Evolutionary conservation across 345 rosid species (phyloP), one percentile per base, ranked within the genome.

Genomic region (Salix udensis): DNA sequence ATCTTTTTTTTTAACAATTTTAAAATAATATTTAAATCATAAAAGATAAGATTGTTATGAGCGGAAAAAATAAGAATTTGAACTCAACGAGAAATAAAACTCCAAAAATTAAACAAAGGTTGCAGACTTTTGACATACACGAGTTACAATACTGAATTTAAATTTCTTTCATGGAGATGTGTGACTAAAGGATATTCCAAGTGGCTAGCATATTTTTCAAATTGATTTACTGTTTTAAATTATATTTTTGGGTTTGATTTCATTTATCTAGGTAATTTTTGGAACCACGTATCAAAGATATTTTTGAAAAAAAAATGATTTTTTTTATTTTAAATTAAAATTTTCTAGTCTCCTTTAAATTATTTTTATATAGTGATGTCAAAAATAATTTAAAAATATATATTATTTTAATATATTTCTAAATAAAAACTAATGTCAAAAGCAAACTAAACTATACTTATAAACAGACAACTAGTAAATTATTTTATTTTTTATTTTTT

Each of bases 261-360:
- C 5, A 55, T 55, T 55, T 8, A 55, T 50, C 36, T 34, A 10
- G 4, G 1, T 2, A 0, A 0, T 10, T 0, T 40, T 40, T 40
- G 12, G 3, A 2, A 40, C 7, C 0, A 0, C 0, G 0, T 2
- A 0, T 10, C 0, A 40, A 2, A 40, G 0, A 10, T 10, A 2
- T 10, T 0, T 10, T 39, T 1, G 0, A 0, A 0, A 40, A 40
- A 40, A 40, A 9, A 2, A 2, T 39, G 1, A 40, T n/a, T 2
- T 9, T 9, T 40, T 39, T 39, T 39, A 39, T 39, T 39, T 39
- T 1, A 39, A 8, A 39, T 39, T 39, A 39, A 34, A 34, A 34
- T 0, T 34, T 31, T 39, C 0, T 9, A 0, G 0, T 40, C 0
- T 40, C 0, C 10, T 39, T 39, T 2, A 40, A 10, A 40, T 40